Base-by-base conservation (phyloP, 768 basidiomycete genomes). In the Hygrocybe coccinea region DNA sequence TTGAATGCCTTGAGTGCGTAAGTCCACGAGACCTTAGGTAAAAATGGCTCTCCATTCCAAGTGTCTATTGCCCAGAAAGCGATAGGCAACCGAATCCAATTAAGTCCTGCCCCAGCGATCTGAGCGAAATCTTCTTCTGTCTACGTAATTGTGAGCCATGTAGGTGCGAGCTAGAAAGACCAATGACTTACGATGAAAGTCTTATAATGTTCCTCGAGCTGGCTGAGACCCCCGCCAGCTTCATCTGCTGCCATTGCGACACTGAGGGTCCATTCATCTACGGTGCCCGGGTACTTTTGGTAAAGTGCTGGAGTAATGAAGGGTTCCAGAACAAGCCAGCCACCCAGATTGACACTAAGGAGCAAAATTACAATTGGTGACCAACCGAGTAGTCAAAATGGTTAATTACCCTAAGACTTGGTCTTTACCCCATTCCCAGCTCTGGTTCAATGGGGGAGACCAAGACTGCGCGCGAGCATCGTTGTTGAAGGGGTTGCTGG, bases 41-140 rank as follows among this genome's bases (percentile, higher is more conserved):
- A 76, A 72, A 90, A 98, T 0, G 92, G 91, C 71, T 99, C 97
- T 19, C 75, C 79, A 22, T 74, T 71, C 44, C 84, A 79, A 5
- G 81, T 83, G 64, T 95, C 93, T 59, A 99, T 88, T 2, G 91
- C 91, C 95, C 97, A 98, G 69, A 79, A 98, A 0, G 87, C 83
- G 53, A 98, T 69, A 1, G 95, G 89, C 46, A 98, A 89, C 45
- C 95, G 88, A 57, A 97, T 82, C 65, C 84, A 97, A 70, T 97
- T 97, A 58, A 99, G 83, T 33, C 97, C 97, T 10, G 95, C 95
- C 21, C 78, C 87, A 35, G 95, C 94, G 55, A 98, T 95, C 62
- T 89, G 75, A 14, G 94, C 94, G 65, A 97, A 97, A 68, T 98
- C 95, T 65, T 89, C 71, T 67, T 98, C 95, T 41, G 95, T 98